A percentile compares a stretch with the other conserved stretches of the same genome.
phyloP scores from a whole-genome alignment of 1,284 basidiomycete genomes.

The Ceratobasidium sp. region DNA sequence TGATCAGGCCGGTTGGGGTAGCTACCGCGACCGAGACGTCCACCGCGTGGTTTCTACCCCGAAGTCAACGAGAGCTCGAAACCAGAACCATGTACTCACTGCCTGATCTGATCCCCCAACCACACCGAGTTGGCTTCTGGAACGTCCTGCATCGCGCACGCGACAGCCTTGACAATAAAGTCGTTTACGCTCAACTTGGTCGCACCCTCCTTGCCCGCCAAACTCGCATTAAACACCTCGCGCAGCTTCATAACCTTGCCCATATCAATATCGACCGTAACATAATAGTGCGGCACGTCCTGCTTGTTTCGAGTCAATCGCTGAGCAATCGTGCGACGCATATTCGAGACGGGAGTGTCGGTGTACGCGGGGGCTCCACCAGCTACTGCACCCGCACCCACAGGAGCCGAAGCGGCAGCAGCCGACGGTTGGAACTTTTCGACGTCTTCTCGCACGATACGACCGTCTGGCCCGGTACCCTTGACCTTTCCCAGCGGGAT shows the following conservation, averaged over 20 bases:
- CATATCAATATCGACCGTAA: constrained; percentile 97
- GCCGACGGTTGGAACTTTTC: constrained; percentile 83
- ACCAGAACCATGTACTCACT: constrained; percentile 67
- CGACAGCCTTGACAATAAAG: constrained; percentile 96
- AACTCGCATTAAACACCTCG: constrained; percentile 93
- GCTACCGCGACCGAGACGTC: constrained; percentile 98
- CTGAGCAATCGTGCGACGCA: constrained; percentile 93
- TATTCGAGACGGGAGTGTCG: constrained; percentile 93
- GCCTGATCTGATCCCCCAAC: constrained; percentile 95
- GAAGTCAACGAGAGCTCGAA: not conserved
- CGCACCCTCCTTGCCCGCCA: constrained; percentile 84
- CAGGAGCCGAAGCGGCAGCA: constrained; percentile 58
- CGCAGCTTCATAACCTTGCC: constrained; percentile 95
- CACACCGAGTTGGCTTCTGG: constrained; percentile 99
- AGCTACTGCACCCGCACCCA: constrained; percentile 60
- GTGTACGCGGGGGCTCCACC: constrained; percentile 77
- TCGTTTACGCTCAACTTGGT: constrained; percentile 98
- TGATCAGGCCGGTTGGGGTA: constrained; percentile 96
- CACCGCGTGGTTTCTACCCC: constrained; percentile 87
- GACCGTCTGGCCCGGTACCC: constrained; percentile 93
- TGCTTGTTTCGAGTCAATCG: constrained; percentile 95
- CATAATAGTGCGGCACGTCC: constrained; percentile 96
- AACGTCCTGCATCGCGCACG: constrained; percentile 92
- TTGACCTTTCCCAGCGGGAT: constrained; percentile 93
- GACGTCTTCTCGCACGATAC: constrained; percentile 94